Evolutionary conservation across 176 grass and related monocot genomes (phyloP).

Genomic region (Phoenix dactylifera): DNA sequence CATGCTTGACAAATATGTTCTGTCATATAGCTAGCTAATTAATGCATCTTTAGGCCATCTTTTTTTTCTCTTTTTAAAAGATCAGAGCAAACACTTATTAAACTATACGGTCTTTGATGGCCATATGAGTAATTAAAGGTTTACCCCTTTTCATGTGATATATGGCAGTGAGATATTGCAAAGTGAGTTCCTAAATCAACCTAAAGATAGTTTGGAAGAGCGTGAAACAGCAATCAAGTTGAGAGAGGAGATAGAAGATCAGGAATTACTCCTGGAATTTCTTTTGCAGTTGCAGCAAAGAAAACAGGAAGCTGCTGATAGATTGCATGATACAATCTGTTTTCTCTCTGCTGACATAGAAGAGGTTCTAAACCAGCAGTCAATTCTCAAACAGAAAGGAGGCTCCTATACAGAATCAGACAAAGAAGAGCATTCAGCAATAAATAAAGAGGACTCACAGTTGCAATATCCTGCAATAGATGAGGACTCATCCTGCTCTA

Average conservation of each 20-base stretch:
- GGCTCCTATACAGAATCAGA: slow-evolving; percentile 38
- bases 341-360: slow-evolving; percentile 87
- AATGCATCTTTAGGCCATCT: too few relatives aligned
- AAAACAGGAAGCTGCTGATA: slow-evolving; percentile 69
- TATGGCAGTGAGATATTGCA: slow-evolving; percentile 64
- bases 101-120: too few relatives aligned
- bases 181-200: slow-evolving; percentile 86
- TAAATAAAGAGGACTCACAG: slow-evolving; percentile 7
- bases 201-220: slow-evolving; percentile 59
- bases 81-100: too few relatives aligned
- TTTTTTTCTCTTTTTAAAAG: too few relatives aligned
- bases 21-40: too few relatives aligned
- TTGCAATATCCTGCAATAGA: not conserved
- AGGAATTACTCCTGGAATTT: slow-evolving; percentile 78
- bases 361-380: slow-evolving; percentile 53
- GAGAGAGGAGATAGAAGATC: slow-evolving; percentile 85
- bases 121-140: not conserved
- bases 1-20: too few relatives aligned
- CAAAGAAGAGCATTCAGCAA: slow-evolving; percentile 47
- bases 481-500: slow-evolving; percentile 52
- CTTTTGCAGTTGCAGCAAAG: slow-evolving; percentile 70
- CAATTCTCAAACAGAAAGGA: slow-evolving; percentile 32
- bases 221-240: slow-evolving; percentile 65
- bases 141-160: not conserved
- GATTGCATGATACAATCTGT: slow-evolving; percentile 59